Percentiles rank a stretch among this genome's conserved stretches.
phyloP scores from a whole-genome alignment of 805 yeast species.

The Wickerhamiella australiensis region DNA sequence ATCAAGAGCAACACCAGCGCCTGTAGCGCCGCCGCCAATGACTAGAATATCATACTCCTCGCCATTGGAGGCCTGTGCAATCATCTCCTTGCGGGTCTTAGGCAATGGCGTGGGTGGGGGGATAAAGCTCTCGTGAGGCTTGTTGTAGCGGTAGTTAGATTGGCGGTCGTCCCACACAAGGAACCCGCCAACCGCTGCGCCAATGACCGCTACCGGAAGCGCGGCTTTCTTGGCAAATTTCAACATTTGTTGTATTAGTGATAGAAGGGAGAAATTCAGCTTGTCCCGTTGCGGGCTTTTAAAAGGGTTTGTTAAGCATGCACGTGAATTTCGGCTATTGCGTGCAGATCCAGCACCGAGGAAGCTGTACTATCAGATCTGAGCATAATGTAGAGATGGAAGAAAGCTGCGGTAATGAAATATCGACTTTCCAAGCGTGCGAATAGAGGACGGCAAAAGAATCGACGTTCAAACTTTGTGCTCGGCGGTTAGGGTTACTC shows the following conservation, averaged over 20 bases:
- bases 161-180: constrained; percentile 22
- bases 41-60: constrained; percentile 66
- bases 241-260: constrained; percentile 4
- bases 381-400: neutral
- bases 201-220: constrained; percentile 20
- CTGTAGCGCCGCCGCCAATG: constrained; percentile 95
- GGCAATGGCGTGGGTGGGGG: constrained; percentile 24
- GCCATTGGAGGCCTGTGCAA: constrained; percentile 26
- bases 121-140: constrained; percentile 20
- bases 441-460: no score
- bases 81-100: constrained; percentile 23
- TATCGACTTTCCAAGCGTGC: no score
- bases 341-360: neutral
- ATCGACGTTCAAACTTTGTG: neutral
- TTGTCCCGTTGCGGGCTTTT: neutral
- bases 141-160: constrained; percentile 20
- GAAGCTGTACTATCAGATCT: no score
- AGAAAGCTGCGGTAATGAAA: no score
- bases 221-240: constrained; percentile 16
- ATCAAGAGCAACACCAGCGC: constrained; percentile 86
- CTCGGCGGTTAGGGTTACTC: neutral
- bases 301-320: neutral
- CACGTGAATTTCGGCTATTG: neutral
- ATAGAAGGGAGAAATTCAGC: neutral
- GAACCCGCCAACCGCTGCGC: constrained; percentile 19